Conservation (phyloP, 2,329 filamentous ascomycete genomes). For the Davidsoniella australis region DNA sequence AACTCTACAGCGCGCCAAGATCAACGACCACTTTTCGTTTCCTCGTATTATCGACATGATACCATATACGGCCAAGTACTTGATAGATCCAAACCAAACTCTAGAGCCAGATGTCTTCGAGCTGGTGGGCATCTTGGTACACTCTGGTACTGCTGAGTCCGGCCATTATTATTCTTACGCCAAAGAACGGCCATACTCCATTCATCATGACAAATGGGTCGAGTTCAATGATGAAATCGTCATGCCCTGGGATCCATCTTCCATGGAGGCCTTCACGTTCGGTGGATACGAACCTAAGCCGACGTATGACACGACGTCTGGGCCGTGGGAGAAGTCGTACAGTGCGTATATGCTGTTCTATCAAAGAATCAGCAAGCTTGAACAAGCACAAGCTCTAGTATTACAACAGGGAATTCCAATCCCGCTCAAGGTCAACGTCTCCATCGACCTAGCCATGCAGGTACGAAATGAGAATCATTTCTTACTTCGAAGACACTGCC, state of each 20-base stretch:
- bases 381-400: conserved; percentile 23
- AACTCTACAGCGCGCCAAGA: conserved; percentile 69
- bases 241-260: conserved; percentile 52
- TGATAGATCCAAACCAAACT: conserved; percentile 44
- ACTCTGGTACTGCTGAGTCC: conserved; percentile 80
- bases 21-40: conserved; percentile 89
- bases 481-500: conserved; percentile 58
- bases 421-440: conserved; percentile 28
- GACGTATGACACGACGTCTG: conserved; percentile 27
- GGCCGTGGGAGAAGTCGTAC: conserved; percentile 49
- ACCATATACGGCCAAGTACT: conserved; percentile 73
- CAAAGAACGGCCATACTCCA: conserved; percentile 51
- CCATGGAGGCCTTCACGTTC: conserved; percentile 63
- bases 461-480: conserved; percentile 57
- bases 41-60: conserved; percentile 70
- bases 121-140: conserved; percentile 85
- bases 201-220: conserved; percentile 46
- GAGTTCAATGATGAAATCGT: conserved; percentile 92
- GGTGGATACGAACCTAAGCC: conserved; percentile 47
- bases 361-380: conserved; percentile 55
- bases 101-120: conserved; percentile 64
- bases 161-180: conserved; percentile 97
- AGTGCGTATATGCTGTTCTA: conserved; percentile 99
- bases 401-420: no score
- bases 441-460: conserved; percentile 31